phyloP scores from a whole-genome alignment of 176 grass and related monocot species.

The Themeda triandra region DNA sequence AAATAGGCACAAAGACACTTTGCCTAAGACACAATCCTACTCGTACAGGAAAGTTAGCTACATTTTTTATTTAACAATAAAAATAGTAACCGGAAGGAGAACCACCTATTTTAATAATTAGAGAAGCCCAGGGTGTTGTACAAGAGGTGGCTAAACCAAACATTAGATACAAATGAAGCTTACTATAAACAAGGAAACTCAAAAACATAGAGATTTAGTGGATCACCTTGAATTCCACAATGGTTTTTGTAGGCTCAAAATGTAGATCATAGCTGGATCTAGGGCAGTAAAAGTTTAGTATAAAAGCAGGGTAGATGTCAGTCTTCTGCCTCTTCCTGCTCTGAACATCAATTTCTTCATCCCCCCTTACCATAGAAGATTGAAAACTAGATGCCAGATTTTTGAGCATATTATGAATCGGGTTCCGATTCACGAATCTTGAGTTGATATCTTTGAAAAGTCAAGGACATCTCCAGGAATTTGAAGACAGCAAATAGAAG shows the following conservation, averaged over 20 bases:
- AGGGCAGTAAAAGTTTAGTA: constrained; percentile 81
- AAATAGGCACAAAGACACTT: constrained; percentile 10
- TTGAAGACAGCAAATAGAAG: constrained; percentile 21
- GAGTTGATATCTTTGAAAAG: constrained; percentile 81
- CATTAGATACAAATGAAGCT: constrained; percentile 20
- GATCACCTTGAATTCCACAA: constrained; percentile 92
- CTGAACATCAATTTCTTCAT: constrained; percentile 45
- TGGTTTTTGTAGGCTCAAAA: constrained; percentile 87
- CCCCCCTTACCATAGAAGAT: constrained; percentile 29
- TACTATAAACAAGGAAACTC: constrained; percentile 7
- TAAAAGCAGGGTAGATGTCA: constrained; percentile 64
- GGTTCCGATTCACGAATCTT: constrained; percentile 73
- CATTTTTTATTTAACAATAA: not conserved
- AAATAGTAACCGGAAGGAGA: not conserved
- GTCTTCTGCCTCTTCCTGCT: constrained; percentile 65
- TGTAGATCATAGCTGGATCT: constrained; percentile 71
- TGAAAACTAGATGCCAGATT: constrained; percentile 65
- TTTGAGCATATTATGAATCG: constrained; percentile 85
- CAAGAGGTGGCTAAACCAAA: not conserved
- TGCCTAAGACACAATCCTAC: not conserved
- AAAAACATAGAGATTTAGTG: constrained; percentile 13
- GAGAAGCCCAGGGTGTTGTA: not conserved
- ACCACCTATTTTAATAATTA: not conserved
- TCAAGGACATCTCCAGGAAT: constrained; percentile 46
- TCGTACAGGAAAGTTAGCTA: not conserved